These are phyloP conservation scores for Xylaria digitata DNA, from an alignment of 2,329 filamentous ascomycete species.

Conservation along the genomic window DNA sequence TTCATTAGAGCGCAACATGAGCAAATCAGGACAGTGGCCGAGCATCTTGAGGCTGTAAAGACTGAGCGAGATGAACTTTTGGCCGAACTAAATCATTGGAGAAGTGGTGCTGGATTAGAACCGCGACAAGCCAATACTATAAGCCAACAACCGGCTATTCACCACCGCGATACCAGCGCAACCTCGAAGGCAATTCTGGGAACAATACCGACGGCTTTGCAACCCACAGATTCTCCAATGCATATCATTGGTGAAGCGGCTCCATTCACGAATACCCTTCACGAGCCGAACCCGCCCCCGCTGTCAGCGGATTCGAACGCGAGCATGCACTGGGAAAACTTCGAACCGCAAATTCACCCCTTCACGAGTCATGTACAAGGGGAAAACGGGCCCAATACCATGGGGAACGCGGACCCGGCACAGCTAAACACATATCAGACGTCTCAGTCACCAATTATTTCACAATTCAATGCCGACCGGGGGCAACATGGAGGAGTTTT, in stretches of 20 bases:
- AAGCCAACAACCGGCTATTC: conserved; percentile 13
- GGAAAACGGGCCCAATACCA: conserved; percentile 15
- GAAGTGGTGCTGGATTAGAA: conserved; percentile 40
- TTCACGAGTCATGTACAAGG: conserved; percentile 30
- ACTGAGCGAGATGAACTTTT: conserved; percentile 42
- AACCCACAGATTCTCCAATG: conserved; percentile 26
- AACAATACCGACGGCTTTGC: conserved; percentile 23
- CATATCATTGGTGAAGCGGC: conserved; percentile 27
- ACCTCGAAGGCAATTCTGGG: conserved; percentile 25
- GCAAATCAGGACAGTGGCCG: conserved; percentile 34
- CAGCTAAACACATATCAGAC: conserved; percentile 26
- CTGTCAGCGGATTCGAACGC: conserved; percentile 17
- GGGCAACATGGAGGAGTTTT: conserved; percentile 30
- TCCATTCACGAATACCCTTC: conserved; percentile 25
- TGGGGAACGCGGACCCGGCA: conserved; percentile 20
- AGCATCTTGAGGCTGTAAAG: conserved; percentile 35
- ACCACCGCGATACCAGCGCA: conserved; percentile 22
- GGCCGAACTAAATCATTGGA: conserved; percentile 43
- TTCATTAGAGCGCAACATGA: conserved; percentile 47
- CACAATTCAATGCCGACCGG: conserved; percentile 30
- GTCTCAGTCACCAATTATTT: conserved; percentile 20
- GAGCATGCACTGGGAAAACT: conserved; percentile 35
- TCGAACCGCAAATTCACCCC: conserved; percentile 32
- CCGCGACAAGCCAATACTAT: conserved; percentile 34
- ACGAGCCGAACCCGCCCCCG: conserved; percentile 23